Evolutionary conservation across 2,329 filamentous ascomycete species (phyloP).

Genomic region (Botrytis elliptica): DNA sequence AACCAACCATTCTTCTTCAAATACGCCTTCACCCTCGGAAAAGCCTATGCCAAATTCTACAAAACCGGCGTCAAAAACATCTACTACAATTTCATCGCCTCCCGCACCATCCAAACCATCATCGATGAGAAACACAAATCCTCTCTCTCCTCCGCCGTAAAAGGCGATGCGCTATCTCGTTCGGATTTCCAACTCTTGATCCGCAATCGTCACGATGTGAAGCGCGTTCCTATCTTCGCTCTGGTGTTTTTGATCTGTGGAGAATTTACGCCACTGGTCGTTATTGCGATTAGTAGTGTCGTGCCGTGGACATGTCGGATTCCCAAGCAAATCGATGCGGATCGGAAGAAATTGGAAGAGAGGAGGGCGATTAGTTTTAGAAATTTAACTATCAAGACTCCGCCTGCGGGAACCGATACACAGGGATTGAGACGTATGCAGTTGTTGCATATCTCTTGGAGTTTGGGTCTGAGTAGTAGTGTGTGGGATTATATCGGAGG

Average conservation of each 20-base stretch:
- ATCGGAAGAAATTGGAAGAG: conserved; percentile 54
- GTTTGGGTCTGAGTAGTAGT: conserved; percentile 43
- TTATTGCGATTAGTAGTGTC: conserved; percentile 65
- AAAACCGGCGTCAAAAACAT: conserved; percentile 78
- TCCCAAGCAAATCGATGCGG: conserved; percentile 66
- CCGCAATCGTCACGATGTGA: conserved; percentile 68
- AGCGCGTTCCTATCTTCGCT: conserved; percentile 76
- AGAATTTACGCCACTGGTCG: conserved; percentile 80
- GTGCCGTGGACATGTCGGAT: conserved; percentile 83
- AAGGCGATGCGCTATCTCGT: conserved; percentile 50
- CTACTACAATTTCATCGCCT: conserved; percentile 59
- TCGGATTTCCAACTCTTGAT: conserved; percentile 68
- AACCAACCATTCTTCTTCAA: conserved; percentile 44
- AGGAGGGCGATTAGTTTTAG: conserved; percentile 52
- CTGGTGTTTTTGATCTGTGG: conserved; percentile 75
- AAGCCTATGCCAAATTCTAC: conserved; percentile 82
- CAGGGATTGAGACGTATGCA: conserved; percentile 41
- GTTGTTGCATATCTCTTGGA: conserved; percentile 44
- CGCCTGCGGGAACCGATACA: conserved; percentile 21
- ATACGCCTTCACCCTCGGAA: conserved; percentile 49
- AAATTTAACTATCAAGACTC: conserved; percentile 36
- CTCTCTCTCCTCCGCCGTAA: conserved; percentile 39
- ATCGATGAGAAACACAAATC: conserved; percentile 44
- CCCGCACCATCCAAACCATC: conserved; percentile 47
- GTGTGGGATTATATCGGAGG: conserved; percentile 47